Conservation (phyloP, 768 basidiomycete species). For the Candolleomyces aberdarensis region DNA sequence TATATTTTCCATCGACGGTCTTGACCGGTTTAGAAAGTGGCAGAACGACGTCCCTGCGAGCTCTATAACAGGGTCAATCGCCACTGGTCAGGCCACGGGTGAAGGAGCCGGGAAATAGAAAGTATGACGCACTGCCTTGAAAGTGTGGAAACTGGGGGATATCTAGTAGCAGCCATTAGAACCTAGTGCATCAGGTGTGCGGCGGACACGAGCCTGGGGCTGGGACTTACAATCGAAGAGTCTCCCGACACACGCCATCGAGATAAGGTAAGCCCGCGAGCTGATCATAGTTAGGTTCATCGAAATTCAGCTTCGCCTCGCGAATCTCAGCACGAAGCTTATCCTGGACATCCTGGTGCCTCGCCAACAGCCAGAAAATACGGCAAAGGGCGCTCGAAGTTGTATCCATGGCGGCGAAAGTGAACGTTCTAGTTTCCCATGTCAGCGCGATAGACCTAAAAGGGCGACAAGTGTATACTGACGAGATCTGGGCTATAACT, state of each 20-base stretch:
- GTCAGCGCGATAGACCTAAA: not conserved
- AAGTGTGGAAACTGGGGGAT: slow-evolving; percentile 20
- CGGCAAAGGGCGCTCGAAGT: slow-evolving; percentile 35
- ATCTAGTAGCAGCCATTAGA: slow-evolving; percentile 8
- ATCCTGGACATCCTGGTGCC: slow-evolving; percentile 33
- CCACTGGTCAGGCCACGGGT: not conserved
- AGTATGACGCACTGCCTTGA: slow-evolving; percentile 15
- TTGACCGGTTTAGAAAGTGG: slow-evolving; percentile 20
- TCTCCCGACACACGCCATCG: slow-evolving; percentile 39
- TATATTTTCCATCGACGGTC: slow-evolving; percentile 18
- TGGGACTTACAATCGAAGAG: slow-evolving; percentile 30
- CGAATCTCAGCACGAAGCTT: slow-evolving; percentile 33
- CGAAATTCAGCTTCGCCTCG: slow-evolving; percentile 21
- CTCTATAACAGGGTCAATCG: slow-evolving; percentile 13
- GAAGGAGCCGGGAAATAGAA: not conserved
- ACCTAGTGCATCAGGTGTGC: not conserved
- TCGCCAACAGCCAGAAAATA: slow-evolving; percentile 28
- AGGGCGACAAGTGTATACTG: not conserved
- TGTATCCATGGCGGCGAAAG: slow-evolving; percentile 41
- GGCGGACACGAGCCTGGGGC: not conserved
- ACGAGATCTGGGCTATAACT: slow-evolving; percentile 35
- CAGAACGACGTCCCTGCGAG: slow-evolving; percentile 19
- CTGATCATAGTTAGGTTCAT: slow-evolving; percentile 32
- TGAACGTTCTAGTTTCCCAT: slow-evolving; percentile 25
- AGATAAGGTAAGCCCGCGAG: slow-evolving; percentile 34